A percentile compares a stretch with the other conserved stretches of the same genome.
These are phyloP conservation scores for Kentomonas sorsogonicus DNA, from an alignment of 208 protist species.

Conservation along the genomic window DNA sequence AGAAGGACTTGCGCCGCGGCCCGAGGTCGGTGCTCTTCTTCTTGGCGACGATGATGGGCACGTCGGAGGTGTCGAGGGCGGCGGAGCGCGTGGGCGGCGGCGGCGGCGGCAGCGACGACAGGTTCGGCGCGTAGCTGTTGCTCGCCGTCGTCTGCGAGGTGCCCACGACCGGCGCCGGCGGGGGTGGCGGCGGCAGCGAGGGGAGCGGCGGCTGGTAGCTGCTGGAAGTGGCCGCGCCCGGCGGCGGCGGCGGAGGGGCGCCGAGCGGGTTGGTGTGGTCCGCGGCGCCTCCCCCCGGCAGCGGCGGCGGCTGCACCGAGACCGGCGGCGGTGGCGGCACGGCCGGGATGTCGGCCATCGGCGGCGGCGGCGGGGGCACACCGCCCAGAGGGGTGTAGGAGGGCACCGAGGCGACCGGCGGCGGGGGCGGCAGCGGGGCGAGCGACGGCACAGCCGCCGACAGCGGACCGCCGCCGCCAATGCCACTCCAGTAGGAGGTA, in stretches of 20 bases:
- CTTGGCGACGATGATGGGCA: not conserved
- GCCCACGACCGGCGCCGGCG: conserved; percentile 8
- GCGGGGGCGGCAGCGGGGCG: conserved; percentile 1
- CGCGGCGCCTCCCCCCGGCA: not conserved
- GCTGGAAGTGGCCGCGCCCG: not conserved
- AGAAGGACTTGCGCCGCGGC: no score
- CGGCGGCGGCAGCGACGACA: conserved; percentile 26
- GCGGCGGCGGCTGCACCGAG: not conserved
- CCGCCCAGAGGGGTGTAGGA: not conserved
- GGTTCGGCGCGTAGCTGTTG: conserved; percentile 36
- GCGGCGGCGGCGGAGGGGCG: conserved; percentile 10
- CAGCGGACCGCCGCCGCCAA: not conserved
- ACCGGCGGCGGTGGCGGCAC: not conserved
- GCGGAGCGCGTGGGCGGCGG: conserved; percentile 15
- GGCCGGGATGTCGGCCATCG: not conserved
- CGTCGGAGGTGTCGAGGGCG: not conserved
- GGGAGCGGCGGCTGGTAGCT: conserved; percentile 8
- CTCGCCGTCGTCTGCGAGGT: conserved; percentile 28
- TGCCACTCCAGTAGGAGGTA: not conserved
- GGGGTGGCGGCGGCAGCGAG: not conserved
- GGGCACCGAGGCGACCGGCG: conserved; percentile 4
- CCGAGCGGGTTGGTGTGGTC: not conserved
- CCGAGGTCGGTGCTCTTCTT: no score
- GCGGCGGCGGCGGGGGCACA: not conserved
- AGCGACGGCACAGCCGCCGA: conserved; percentile 4